These are phyloP conservation scores for Argentina anserina DNA, from an alignment of 306 rosid genomes.

Conservation along the genomic window DNA sequence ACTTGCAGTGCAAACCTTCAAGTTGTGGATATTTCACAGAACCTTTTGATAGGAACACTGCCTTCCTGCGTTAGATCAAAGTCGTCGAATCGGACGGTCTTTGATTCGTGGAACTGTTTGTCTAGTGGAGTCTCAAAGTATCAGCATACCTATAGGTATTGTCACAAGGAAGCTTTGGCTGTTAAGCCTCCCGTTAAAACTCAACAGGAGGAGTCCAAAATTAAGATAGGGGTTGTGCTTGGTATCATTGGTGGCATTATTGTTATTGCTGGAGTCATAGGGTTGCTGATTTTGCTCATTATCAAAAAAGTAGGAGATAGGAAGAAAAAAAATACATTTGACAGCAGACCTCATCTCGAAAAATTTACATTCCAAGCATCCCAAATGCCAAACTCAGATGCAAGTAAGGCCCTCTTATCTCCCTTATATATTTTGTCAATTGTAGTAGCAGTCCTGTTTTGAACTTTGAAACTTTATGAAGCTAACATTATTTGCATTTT, in stretches of 20 bases:
- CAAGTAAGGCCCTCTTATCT: slow-evolving; percentile 50
- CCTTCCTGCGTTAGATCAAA: slow-evolving; percentile 64
- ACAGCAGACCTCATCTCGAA: slow-evolving; percentile 40
- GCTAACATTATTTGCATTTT: slow-evolving; percentile 2
- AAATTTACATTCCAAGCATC: slow-evolving; percentile 29
- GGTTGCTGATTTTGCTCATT: slow-evolving; percentile 40
- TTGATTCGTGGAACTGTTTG: slow-evolving; percentile 71
- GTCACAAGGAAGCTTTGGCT: slow-evolving; percentile 57
- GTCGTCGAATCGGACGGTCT: slow-evolving; percentile 41
- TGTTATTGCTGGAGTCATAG: slow-evolving; percentile 38
- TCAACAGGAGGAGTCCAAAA: slow-evolving; percentile 29
- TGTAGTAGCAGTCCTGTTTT: not conserved
- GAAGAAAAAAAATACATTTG: slow-evolving; percentile 18
- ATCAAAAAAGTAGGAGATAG: slow-evolving; percentile 35
- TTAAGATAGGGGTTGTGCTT: slow-evolving; percentile 40
- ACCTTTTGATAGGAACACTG: slow-evolving; percentile 60
- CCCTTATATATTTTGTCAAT: not conserved
- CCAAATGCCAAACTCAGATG: slow-evolving; percentile 35
- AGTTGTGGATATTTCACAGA: slow-evolving; percentile 68
- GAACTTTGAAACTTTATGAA: not conserved
- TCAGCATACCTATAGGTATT: slow-evolving; percentile 49
- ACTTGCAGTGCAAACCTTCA: slow-evolving; percentile 47
- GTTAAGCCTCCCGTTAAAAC: slow-evolving; percentile 46
- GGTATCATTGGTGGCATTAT: slow-evolving; percentile 54
- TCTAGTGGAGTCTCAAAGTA: slow-evolving; percentile 31